A percentile compares a stretch with the other conserved stretches of the same genome.
Evolutionary conservation across 306 rosid species (phyloP).

Genomic region (Castanea crenata): DNA sequence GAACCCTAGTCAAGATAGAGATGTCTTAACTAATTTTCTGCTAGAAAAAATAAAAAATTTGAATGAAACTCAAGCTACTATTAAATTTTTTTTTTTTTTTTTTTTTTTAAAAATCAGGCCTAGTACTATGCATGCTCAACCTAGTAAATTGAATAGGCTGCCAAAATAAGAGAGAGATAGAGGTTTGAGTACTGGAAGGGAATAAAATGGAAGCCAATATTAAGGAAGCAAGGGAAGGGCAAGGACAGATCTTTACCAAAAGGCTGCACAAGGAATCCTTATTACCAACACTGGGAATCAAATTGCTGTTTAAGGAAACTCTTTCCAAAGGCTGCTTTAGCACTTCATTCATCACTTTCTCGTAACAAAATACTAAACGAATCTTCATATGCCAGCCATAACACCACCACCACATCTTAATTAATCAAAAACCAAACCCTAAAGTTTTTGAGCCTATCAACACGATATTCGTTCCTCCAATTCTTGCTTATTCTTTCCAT

Average conservation of each 20-base stretch:
- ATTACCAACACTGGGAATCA: conserved; percentile 43
- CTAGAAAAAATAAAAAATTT: background rate
- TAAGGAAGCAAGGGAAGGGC: conserved; percentile 5
- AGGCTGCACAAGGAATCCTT: conserved; percentile 47
- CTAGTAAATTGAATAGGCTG: background rate
- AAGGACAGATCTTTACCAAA: conserved; percentile 19
- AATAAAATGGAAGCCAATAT: background rate
- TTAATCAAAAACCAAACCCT: background rate
- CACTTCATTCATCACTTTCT: conserved; percentile 45
- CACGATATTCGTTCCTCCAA: conserved; percentile 17
- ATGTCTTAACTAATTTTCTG: background rate
- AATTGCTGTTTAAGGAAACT: conserved; percentile 42
- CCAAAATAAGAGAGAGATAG: background rate
- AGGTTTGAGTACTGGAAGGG: background rate
- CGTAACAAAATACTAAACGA: conserved; percentile 36
- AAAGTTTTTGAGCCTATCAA: conserved; percentile 33
- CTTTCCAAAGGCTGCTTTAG: conserved; percentile 41
- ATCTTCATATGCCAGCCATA: conserved; percentile 42
- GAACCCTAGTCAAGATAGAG: background rate
- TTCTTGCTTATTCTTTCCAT: background rate
- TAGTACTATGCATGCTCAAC: background rate
- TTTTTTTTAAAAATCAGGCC: too few relatives aligned
- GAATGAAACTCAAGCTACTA: background rate
- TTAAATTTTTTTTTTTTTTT: too few relatives aligned
- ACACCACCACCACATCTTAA: conserved; percentile 15